Base-by-base conservation (phyloP, 805 yeast genomes). In the Dipodascus albidus region DNA sequence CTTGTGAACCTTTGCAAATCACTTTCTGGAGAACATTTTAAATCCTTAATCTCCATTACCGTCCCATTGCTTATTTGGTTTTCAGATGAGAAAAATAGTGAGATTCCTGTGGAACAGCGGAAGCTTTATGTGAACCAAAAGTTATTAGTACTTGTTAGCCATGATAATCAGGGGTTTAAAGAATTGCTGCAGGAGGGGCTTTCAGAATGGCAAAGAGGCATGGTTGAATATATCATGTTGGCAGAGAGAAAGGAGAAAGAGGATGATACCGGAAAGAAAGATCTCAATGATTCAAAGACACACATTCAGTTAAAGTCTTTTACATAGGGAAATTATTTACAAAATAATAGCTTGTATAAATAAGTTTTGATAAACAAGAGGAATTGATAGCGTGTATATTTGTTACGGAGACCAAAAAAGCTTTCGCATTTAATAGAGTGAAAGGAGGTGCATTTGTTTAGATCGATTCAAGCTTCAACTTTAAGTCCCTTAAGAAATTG, bases 231-330 rank as follows among this genome's bases (percentile, higher is more conserved):
- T 53, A 52, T 52, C 53, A 54, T 15, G 58, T 60, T 49, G 60
- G 54, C 53, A 15, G 52, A 52, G 11, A 31, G 47, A 9, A 47
- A 24, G 20, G 38, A 15, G 24, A 49, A 55, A 8, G 54, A 50
- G 1, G 56, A 51, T 9, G 50, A 49, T 2, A 54, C 54, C 1
- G 52, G 47, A 23, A 57, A 53, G 9, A 60, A 53, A 1, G 58
- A 52, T 11, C 54, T 51, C 2, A 55, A 54, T n/a, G 58, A 53
- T 8, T 55, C 57, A 6, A 61, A 53, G 3, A 59, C 60, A 1
- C 80, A 75, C 52, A 81, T 81, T 54, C 71, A 77, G 58, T 65
- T 81, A 51, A 80, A 78, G 60, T 69, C 75, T 0, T 81, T 81
- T 62, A 61, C 44, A 8, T 38, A 14, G n/a, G 15, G 17, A 6